Percentiles rank a stretch among this genome's conserved stretches.
These are phyloP conservation scores for Phytophthora macrochlamydospora DNA, from an alignment of 352 stramenopile genomes.

Conservation along the genomic window DNA sequence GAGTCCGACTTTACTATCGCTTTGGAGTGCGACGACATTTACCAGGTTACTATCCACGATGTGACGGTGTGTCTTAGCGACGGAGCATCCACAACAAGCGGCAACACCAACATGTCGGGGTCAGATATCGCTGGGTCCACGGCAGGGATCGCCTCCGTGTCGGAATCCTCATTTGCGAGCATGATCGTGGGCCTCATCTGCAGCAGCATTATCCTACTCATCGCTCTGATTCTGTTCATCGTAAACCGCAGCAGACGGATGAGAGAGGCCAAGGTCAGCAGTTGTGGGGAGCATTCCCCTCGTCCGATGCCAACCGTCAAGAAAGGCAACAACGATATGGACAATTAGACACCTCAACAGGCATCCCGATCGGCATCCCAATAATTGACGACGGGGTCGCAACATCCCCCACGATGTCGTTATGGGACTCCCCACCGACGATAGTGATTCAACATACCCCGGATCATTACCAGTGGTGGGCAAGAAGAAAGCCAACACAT, in stretches of 20 bases:
- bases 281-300: slow-evolving; percentile 14
- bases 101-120: slow-evolving; percentile 15
- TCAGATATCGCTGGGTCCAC: slow-evolving; percentile 12
- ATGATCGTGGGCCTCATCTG: slow-evolving; percentile 29
- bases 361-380: slow-evolving; percentile 24
- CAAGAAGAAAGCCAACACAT: slow-evolving; percentile 12
- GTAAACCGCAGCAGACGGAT: slow-evolving; percentile 19
- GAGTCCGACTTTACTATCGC: slow-evolving; percentile 36
- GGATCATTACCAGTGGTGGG: slow-evolving; percentile 4
- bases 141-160: background rate
- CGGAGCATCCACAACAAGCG: slow-evolving; percentile 14
- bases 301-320: slow-evolving; percentile 6
- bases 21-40: slow-evolving; percentile 31
- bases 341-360: slow-evolving; percentile 17
- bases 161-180: slow-evolving; percentile 16
- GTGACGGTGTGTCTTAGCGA: slow-evolving; percentile 28
- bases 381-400: slow-evolving; percentile 25
- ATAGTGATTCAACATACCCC: slow-evolving; percentile 6
- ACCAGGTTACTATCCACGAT: slow-evolving; percentile 29
- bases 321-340: slow-evolving; percentile 11
- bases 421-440: slow-evolving; percentile 13
- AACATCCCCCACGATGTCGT: slow-evolving; percentile 3
- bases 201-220: slow-evolving; percentile 16
- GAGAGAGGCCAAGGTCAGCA: slow-evolving; percentile 20
- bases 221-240: slow-evolving; percentile 14